Base-by-base conservation (phyloP, 805 yeast genomes). In the Maudiozyma bulderi region DNA sequence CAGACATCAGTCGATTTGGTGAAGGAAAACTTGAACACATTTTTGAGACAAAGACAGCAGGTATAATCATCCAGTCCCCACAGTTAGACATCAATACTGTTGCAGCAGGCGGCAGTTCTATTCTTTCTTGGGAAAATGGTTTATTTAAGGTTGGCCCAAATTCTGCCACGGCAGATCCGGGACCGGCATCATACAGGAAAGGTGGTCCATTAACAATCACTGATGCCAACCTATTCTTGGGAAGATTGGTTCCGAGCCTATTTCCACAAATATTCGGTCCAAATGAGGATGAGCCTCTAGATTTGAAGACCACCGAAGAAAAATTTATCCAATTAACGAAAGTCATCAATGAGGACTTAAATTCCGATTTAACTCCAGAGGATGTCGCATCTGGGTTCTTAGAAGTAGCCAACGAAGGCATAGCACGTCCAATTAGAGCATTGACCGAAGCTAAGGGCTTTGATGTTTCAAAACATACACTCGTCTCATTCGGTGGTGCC, bases 401-500 rank as follows among this genome's bases (percentile, higher is more conserved):
- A 47, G 76, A 81, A 53, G 95, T 88, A 6, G 95, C 96, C 1
- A 83, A 85, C 58, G 95, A 86, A 57, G 72, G 89, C 1, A 88
- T 88, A 95, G 85, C 93, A n/a, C 75, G 95, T 52, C 95, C 96
- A 2, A 85, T 88, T 47, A 74, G 96, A 50, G 81, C 84, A 40
- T 68, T 88, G 47, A 87, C 95, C 0, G 96, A 87, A 61, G 86
- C 91, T 1, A 86, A 81, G 59, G 96, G 96, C 5, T 80, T 81
- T 59, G 73, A 77, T 40, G 74, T 81, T 0, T 62, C 84, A 8
- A 70, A 75, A 9, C 95, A 88, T 62, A 69, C 83, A 50, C 67
- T 88, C 51, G 95, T 89, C 1, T 76, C 91, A 2, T 88, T 88
- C 67, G 96, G 96, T 44, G 96, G 96, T 45, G 95, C 95, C 29